Evolutionary conservation across 257 asterid species (phyloP).

Genomic region (Rhazya stricta): DNA sequence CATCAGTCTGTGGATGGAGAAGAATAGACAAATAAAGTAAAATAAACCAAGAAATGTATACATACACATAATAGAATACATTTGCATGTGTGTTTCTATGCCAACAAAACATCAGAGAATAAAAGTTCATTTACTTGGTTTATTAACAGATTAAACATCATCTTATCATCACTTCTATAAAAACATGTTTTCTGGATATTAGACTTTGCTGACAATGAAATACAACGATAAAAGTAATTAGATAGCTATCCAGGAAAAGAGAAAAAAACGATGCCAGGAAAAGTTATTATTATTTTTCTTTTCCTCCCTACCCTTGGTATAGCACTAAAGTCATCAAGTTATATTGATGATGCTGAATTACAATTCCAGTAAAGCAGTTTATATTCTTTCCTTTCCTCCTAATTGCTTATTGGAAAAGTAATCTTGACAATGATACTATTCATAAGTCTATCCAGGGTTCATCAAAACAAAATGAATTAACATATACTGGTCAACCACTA

Average conservation of each 20-base stretch:
- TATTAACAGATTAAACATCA: not conserved
- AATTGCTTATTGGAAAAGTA: not conserved
- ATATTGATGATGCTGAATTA: not conserved
- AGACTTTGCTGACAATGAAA: not conserved
- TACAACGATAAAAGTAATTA: not conserved
- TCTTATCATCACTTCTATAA: not conserved
- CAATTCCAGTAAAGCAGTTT: not conserved
- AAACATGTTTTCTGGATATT: no score
- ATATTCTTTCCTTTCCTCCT: not conserved
- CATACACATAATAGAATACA: no score
- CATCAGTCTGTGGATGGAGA: conserved; percentile 53
- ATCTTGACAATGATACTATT: not conserved
- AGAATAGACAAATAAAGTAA: not conserved
- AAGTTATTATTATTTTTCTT: not conserved
- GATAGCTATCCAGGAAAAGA: not conserved
- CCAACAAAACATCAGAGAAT: not conserved
- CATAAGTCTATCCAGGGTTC: not conserved
- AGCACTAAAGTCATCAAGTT: not conserved
- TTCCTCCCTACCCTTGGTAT: not conserved
- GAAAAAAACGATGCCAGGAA: not conserved
- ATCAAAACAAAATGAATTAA: not conserved
- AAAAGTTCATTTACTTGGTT: not conserved
- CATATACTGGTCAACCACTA: no score
- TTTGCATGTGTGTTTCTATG: no score
- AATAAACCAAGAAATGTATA: not conserved